A percentile compares a stretch with the other conserved stretches of the same genome.
These are phyloP conservation scores for Zasmidium cellare DNA, from an alignment of 2,329 filamentous ascomycete genomes.

Conservation along the genomic window DNA sequence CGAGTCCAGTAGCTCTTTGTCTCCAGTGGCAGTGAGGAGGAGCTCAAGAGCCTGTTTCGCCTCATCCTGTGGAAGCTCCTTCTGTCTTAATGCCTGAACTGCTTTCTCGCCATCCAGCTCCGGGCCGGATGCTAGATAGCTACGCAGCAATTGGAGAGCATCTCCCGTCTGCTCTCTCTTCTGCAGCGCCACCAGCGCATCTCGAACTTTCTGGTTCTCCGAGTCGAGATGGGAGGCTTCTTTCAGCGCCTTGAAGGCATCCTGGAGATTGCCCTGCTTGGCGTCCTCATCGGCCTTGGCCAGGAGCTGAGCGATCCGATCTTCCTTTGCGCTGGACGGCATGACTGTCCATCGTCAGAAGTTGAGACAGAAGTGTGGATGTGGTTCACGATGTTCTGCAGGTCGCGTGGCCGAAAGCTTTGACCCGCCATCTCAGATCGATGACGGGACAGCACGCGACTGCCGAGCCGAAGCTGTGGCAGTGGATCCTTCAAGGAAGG, in stretches of 20 bases:
- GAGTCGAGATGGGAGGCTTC: constrained; percentile 47
- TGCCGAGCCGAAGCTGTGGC: no score
- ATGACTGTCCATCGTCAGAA: constrained; percentile 24
- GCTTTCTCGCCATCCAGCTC: constrained; percentile 44
- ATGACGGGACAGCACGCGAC: constrained; percentile 1
- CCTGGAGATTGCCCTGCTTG: constrained; percentile 33
- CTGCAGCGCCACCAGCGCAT: constrained; percentile 42
- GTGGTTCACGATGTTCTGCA: background rate
- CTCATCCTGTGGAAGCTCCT: constrained; percentile 38
- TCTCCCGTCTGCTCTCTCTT: constrained; percentile 27
- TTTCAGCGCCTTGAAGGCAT: constrained; percentile 43
- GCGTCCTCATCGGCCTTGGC: constrained; percentile 25
- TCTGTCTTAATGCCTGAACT: constrained; percentile 29
- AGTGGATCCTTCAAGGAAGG: background rate
- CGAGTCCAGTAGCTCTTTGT: constrained; percentile 37
- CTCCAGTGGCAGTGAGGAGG: constrained; percentile 41
- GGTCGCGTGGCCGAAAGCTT: background rate
- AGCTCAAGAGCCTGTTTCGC: constrained; percentile 42
- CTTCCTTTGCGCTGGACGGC: constrained; percentile 19
- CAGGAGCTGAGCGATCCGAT: constrained; percentile 25
- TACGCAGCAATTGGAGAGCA: constrained; percentile 20
- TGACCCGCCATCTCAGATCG: background rate
- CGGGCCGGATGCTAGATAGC: constrained; percentile 30
- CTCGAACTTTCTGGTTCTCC: constrained; percentile 41
- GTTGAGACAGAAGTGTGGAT: background rate